These are phyloP conservation scores for Salvia sclarea DNA, from an alignment of 305 asterid genomes.

Conservation along the genomic window DNA sequence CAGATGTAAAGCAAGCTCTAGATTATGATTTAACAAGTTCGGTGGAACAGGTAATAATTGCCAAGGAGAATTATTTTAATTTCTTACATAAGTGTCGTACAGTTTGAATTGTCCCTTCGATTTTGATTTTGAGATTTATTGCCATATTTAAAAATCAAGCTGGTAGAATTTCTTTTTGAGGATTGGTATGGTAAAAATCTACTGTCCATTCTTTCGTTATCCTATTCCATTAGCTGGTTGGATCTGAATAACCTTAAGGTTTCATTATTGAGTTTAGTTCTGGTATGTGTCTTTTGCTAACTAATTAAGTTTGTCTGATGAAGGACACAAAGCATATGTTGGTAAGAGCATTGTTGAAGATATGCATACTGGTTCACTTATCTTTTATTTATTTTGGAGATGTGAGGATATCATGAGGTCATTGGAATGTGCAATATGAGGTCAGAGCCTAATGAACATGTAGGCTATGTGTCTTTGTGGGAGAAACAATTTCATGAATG, in stretches of 20 bases:
- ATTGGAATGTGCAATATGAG: background rate
- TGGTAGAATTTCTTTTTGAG: background rate
- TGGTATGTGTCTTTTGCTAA: background rate
- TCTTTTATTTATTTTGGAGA: background rate
- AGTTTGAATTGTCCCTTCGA: slow-evolving; percentile 6
- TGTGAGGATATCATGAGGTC: background rate
- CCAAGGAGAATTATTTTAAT: background rate
- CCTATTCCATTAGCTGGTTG: background rate
- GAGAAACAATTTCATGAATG: slow-evolving; percentile 10
- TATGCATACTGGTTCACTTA: background rate
- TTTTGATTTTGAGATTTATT: background rate
- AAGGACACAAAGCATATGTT: background rate
- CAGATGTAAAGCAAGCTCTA: slow-evolving; percentile 48
- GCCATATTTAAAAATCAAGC: background rate
- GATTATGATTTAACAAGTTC: slow-evolving; percentile 55
- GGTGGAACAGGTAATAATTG: slow-evolving; percentile 66
- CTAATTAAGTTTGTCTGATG: background rate
- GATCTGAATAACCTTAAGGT: background rate
- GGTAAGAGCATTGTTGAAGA: background rate
- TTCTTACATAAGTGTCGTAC: background rate
- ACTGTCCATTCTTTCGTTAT: background rate
- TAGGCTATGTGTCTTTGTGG: too few relatives aligned
- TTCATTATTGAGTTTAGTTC: background rate
- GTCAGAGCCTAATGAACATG: background rate
- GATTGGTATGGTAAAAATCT: slow-evolving; percentile 6